Base-by-base conservation (phyloP, 148 eudicot species). In the Diospyros lotus region DNA sequence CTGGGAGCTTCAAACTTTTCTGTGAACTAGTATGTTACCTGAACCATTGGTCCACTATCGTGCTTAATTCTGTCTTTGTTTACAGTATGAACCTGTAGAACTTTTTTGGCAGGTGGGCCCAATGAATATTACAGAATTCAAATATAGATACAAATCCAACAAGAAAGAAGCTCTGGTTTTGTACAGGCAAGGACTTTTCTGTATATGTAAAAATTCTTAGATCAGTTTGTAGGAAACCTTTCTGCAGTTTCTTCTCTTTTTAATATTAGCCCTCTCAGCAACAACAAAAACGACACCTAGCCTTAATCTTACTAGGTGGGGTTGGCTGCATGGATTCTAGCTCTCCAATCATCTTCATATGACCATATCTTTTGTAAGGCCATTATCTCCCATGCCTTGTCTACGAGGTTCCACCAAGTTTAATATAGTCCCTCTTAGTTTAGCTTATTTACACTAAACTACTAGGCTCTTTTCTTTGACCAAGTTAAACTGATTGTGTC, bases 121-220 rank as follows among this genome's bases (percentile, higher is more conserved):
- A n/a, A 91, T 93, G 90, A 96, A 91, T 82, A 93, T 96, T 53
- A 93, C 98, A 15, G 97, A 96, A 82, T 93, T 96, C 82, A 96
- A 90, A 74, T 96, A 96, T 66, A 81, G 98, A 88, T 89, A 81
- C 66, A 82, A 78, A 56, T 84, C 88, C 45, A 73, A 82, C 15
- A 88, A 87, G 80, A 83, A 87, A 12, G 84, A 87, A 72, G 97
- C 98, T 73, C 66, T 88, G 61, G 91, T 93, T 58, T 82, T 96
- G 63, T 96, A 93, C 91, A 95, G 97, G 99, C 71, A 82, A 90
- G 80, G 59, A 56, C 56, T 69, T 58, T 48, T 71, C 51, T 15
- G 56, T 68, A 63, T 76, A 5, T 40, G 61, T 44, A 48, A 44
- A 54, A 15, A 45, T 52, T 39, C 39, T 69, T 67, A 54, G 53